Base-by-base conservation (phyloP, 225 moss, liverwort and hornwort species). In the Polytrichum commune region DNA sequence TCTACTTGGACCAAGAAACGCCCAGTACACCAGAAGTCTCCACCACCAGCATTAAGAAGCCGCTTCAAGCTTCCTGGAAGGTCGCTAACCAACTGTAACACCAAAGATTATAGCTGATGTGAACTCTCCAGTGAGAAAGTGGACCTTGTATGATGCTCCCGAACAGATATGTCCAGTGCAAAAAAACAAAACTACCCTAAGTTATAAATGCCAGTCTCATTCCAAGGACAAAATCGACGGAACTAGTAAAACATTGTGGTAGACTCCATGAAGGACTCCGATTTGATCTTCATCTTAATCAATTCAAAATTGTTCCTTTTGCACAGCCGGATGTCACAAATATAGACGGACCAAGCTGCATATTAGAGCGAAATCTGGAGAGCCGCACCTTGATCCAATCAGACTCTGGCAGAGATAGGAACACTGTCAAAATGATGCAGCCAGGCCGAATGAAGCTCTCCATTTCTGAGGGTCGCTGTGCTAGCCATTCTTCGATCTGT, bases 371-470 rank as follows among this genome's bases (percentile, higher is more conserved):
- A 64, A 24, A 5, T n/a, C n/a, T 25, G 23, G 6, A 70, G 54
- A 55, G 19, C 19, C 67, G 13, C 27, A 94, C 91, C 88, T 88
- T 85, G 55, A 67, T 57, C 95, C 95, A 92, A 1, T 88, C 88
- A 35, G 58, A 57, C 20, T 64, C 63, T 7, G 92, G 88, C 90
- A 95, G 90, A n/a, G 84, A 91, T 54, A 98, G 26, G 78, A 85
- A 98, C 53, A 98, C 67, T 1, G 90, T 89, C 2, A 98, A 71
- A 33, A 98, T 90, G 67, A 91, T 83, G 80, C 97, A 98, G 63
- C 97, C 97, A 64, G 97, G 97, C 16, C 91, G 78, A 7, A 98
- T 98, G 38, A 91, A 93, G 27, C 92, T 91, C 78, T 98, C 97
- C 93, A 98, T 95, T 13, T 98, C 85, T 1, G 88, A 93, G 18